Conservation (phyloP, 2,329 filamentous ascomycete species). For the Phialocephala subalpina region DNA sequence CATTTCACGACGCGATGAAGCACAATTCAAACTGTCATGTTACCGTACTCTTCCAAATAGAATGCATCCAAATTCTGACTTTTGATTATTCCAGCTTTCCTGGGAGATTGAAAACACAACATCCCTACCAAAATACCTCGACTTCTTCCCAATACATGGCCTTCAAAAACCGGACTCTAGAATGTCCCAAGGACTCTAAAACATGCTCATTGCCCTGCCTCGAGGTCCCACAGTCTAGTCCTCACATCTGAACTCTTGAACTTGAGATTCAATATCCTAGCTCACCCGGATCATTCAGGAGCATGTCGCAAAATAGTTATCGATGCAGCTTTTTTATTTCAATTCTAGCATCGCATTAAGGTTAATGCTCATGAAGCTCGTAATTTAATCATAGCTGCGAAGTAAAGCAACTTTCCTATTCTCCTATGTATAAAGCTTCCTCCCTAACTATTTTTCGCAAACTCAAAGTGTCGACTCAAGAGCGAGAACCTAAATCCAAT, state of each 20-base stretch:
- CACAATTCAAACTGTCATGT: too few relatives aligned
- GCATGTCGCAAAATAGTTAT: background rate
- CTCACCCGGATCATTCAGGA: conserved; percentile 6
- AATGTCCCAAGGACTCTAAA: too few relatives aligned
- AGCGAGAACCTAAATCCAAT: conserved; percentile 44
- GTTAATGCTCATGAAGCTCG: conserved; percentile 9
- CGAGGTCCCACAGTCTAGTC: too few relatives aligned
- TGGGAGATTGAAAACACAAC: too few relatives aligned
- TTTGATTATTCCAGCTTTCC: background rate
- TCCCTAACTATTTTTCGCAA: background rate
- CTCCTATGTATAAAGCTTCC: background rate
- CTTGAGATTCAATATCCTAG: too few relatives aligned
- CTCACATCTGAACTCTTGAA: too few relatives aligned
- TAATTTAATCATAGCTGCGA: conserved; percentile 13
- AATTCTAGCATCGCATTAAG: too few relatives aligned
- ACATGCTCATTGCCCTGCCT: too few relatives aligned
- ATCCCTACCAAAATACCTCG: too few relatives aligned
- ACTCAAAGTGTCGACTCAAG: conserved; percentile 46
- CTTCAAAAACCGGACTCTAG: too few relatives aligned
- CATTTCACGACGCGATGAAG: background rate
- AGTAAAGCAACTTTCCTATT: background rate
- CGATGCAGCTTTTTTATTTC: background rate
- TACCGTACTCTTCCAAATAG: too few relatives aligned
- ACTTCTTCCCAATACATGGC: too few relatives aligned
- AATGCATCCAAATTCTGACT: background rate